These are phyloP conservation scores for Peronospora farinosa DNA, from an alignment of 352 stramenopile genomes.

Conservation along the genomic window DNA sequence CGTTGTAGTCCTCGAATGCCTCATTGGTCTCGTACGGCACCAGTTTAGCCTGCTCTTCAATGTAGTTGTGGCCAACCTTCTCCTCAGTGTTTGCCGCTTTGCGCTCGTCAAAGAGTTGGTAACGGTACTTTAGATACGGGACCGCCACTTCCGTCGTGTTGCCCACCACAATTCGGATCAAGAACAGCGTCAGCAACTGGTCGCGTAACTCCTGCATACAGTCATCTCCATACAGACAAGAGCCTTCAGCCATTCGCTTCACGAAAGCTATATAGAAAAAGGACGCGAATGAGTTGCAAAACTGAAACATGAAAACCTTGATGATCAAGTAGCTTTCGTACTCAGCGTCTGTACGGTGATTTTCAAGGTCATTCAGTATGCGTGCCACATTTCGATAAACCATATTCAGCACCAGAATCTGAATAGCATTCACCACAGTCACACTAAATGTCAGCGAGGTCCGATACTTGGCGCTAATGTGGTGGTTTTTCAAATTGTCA, in stretches of 20 bases:
- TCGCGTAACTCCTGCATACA: slow-evolving; percentile 87
- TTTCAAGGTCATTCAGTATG: slow-evolving; percentile 91
- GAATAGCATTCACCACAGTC: slow-evolving; percentile 73
- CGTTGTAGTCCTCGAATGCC: slow-evolving; percentile 86
- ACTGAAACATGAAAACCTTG: slow-evolving; percentile 98
- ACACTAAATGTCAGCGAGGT: slow-evolving; percentile 38
- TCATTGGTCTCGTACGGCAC: slow-evolving; percentile 77
- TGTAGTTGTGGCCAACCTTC: slow-evolving; percentile 59
- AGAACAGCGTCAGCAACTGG: slow-evolving; percentile 88
- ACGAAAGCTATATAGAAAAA: slow-evolving; percentile 93
- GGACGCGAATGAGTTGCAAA: slow-evolving; percentile 96
- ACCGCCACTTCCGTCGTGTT: slow-evolving; percentile 87
- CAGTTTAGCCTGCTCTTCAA: slow-evolving; percentile 80
- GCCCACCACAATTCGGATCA: slow-evolving; percentile 89
- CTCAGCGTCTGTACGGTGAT: slow-evolving; percentile 85
- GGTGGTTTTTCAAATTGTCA: slow-evolving; percentile 24
- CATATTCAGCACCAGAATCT: slow-evolving; percentile 92
- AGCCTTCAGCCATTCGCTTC: slow-evolving; percentile 44
- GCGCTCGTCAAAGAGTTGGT: slow-evolving; percentile 50
- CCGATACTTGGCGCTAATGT: slow-evolving; percentile 39
- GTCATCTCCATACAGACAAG: slow-evolving; percentile 77
- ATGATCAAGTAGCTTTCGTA: slow-evolving; percentile 92
- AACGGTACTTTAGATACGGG: slow-evolving; percentile 77
- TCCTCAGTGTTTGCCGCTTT: slow-evolving; percentile 23
- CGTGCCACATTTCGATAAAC: slow-evolving; percentile 88